Conservation (phyloP, 345 rosid genomes). For the Camelina hispida region DNA sequence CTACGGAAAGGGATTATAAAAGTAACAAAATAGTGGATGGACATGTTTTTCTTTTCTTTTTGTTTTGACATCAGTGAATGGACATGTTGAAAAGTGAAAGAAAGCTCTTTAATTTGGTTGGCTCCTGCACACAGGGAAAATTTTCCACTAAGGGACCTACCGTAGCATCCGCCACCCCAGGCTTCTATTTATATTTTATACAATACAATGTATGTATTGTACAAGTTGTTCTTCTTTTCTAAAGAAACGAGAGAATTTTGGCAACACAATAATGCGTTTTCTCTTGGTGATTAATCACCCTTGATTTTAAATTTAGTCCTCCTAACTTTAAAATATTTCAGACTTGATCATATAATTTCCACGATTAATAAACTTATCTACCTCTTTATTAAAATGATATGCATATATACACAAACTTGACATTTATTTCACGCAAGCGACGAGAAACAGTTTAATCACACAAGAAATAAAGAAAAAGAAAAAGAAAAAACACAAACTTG, state of each 20-base stretch:
- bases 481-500: neutral
- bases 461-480: too few relatives aligned
- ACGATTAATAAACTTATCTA: neutral
- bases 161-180: slow-evolving; percentile 16
- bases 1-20: neutral
- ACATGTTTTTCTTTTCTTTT: slow-evolving; percentile 3
- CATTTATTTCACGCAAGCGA: too few relatives aligned
- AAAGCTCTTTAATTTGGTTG: slow-evolving; percentile 27
- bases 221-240: slow-evolving; percentile 6
- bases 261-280: neutral
- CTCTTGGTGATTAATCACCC: neutral
- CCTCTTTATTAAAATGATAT: neutral
- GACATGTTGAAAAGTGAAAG: slow-evolving; percentile 35
- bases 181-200: slow-evolving; percentile 17
- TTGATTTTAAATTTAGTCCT: neutral
- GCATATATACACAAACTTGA: neutral
- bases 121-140: slow-evolving; percentile 45
- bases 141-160: slow-evolving; percentile 29
- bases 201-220: slow-evolving; percentile 4
- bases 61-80: neutral
- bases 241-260: neutral
- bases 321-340: neutral
- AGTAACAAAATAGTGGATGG: slow-evolving; percentile 4
- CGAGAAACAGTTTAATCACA: too few relatives aligned
- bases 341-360: neutral